Conservation (phyloP, 768 basidiomycete species). For the Russula sp. region DNA sequence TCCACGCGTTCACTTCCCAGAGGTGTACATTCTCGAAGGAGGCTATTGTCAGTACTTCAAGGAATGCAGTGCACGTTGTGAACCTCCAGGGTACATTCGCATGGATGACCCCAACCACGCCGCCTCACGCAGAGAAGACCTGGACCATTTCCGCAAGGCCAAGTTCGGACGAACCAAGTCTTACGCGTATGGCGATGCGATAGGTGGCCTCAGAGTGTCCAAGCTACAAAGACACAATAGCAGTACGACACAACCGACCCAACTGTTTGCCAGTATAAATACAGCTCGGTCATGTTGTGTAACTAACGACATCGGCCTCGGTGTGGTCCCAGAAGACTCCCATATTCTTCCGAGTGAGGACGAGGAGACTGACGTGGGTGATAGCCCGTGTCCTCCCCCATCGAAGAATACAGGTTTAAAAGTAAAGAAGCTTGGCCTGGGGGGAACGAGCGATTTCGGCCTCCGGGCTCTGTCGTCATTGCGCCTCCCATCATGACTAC, state of each 20-base stretch:
- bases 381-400: slow-evolving; percentile 83
- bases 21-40: slow-evolving; percentile 94
- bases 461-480: not conserved
- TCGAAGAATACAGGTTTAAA: slow-evolving; percentile 50
- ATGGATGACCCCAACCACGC: slow-evolving; percentile 94
- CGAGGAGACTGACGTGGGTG: slow-evolving; percentile 71
- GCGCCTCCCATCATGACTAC: not conserved
- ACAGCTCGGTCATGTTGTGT: slow-evolving; percentile 59
- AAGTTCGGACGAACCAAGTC: slow-evolving; percentile 88
- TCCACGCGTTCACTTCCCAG: slow-evolving; percentile 90
- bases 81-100: slow-evolving; percentile 74
- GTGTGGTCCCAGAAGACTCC: slow-evolving; percentile 63
- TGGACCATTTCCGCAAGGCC: slow-evolving; percentile 86
- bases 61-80: slow-evolving; percentile 58
- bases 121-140: slow-evolving; percentile 70
- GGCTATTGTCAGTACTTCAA: slow-evolving; percentile 90
- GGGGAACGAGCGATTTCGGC: not conserved
- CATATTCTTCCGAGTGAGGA: slow-evolving; percentile 58
- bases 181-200: slow-evolving; percentile 83
- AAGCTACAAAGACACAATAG: slow-evolving; percentile 58
- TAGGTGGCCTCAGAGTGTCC: slow-evolving; percentile 28
- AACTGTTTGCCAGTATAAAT: slow-evolving; percentile 61
- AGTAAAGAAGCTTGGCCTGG: slow-evolving; percentile 46
- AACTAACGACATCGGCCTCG: slow-evolving; percentile 37
- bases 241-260: slow-evolving; percentile 36